These are phyloP conservation scores for Tulasnella calospora DNA, from an alignment of 768 basidiomycete genomes.

Conservation along the genomic window DNA sequence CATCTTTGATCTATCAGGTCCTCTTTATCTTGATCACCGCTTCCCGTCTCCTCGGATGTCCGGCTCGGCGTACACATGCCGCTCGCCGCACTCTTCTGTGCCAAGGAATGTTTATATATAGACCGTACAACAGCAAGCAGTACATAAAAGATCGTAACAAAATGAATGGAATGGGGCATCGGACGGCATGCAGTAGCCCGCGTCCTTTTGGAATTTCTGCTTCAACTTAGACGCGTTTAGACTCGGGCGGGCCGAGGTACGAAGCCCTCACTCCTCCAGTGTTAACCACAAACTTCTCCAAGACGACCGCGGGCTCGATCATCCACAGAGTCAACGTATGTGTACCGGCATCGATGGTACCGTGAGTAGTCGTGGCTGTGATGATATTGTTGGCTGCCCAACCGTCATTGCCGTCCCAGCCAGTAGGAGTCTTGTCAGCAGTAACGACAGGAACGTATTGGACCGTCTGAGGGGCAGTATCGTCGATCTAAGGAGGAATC, in stretches of 20 bases:
- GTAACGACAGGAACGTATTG: constrained; percentile 41
- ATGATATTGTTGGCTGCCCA: constrained; percentile 54
- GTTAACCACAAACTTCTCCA: constrained; percentile 60
- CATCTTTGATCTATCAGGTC: background rate
- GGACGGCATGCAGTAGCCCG: background rate
- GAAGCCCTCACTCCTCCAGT: constrained; percentile 52
- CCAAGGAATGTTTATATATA: background rate
- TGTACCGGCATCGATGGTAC: constrained; percentile 44
- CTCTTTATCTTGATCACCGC: background rate
- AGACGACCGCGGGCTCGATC: constrained; percentile 55
- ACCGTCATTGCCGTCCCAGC: constrained; percentile 48
- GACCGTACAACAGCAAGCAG: background rate
- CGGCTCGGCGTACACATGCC: background rate
- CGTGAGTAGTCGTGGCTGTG: constrained; percentile 40
- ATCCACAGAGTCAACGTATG: constrained; percentile 60
- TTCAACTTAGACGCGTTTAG: constrained; percentile 6
- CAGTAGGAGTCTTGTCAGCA: constrained; percentile 45
- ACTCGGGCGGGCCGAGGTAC: constrained; percentile 61
- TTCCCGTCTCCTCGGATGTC: background rate
- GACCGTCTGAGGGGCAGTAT: constrained; percentile 19
- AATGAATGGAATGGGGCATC: background rate
- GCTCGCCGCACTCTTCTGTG: background rate
- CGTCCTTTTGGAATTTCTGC: background rate
- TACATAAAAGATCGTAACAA: background rate
- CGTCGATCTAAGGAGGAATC: constrained; percentile 4